These are phyloP conservation scores for Arthrobotrys megalospora DNA, from an alignment of 2,329 filamentous ascomycete genomes.

Conservation along the genomic window DNA sequence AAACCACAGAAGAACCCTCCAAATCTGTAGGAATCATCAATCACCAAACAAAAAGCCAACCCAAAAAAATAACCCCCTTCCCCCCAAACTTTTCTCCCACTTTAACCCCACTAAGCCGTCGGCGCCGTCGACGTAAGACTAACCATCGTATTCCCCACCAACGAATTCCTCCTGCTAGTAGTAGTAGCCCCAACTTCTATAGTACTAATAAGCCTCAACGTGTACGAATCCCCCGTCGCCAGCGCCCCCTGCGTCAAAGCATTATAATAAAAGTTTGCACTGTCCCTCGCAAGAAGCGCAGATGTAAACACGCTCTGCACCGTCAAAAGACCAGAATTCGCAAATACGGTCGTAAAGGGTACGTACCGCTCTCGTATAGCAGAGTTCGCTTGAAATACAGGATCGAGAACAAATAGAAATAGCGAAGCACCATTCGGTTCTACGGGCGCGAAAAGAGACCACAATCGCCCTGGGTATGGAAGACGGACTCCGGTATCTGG, in stretches of 20 bases:
- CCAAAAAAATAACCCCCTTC: not conserved
- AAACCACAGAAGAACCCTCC: not conserved
- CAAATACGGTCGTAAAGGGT: not conserved
- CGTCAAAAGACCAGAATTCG: not conserved
- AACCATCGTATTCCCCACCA: constrained; percentile 37
- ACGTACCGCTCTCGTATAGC: not conserved
- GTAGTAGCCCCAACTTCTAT: not conserved
- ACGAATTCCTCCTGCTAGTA: not conserved
- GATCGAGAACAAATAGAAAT: not conserved
- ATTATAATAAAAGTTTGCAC: constrained; percentile 39
- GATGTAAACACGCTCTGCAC: not conserved
- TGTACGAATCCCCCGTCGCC: constrained; percentile 22
- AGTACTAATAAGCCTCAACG: constrained; percentile 26
- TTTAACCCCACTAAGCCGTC: not conserved
- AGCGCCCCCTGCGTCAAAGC: not conserved
- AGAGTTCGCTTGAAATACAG: not conserved
- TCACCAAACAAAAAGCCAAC: not conserved
- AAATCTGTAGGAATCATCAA: not conserved
- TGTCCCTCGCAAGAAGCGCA: not conserved
- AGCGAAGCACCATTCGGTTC: not conserved
- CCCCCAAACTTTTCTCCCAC: not conserved
- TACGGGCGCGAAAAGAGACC: not conserved
- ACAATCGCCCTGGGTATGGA: not conserved
- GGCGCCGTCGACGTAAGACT: constrained; percentile 40
- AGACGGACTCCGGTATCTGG: constrained; percentile 36